A percentile compares a stretch with the other conserved stretches of the same genome.
Evolutionary conservation across 495 filamentous ascomycete species (phyloP).

Genomic region (Aspergillus hancockii): DNA sequence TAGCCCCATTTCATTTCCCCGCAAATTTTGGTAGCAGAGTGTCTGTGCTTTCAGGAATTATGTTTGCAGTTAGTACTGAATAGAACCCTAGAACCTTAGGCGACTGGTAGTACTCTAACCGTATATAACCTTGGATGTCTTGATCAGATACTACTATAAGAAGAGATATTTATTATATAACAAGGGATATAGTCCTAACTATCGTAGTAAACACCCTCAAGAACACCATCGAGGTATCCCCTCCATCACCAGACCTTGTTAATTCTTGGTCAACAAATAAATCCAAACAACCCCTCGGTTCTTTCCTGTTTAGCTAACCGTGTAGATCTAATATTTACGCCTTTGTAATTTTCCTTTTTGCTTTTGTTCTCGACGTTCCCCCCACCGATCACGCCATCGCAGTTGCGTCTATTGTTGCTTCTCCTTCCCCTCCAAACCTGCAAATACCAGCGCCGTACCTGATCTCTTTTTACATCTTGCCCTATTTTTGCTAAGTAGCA

Average conservation of each 20-base stretch:
- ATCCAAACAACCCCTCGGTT: conserved; percentile 5
- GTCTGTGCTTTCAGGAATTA: no score
- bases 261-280: background rate
- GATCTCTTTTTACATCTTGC: background rate
- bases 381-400: background rate
- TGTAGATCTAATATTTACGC: background rate
- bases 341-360: background rate
- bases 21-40: no score
- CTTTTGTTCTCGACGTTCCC: background rate
- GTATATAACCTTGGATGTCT: no score
- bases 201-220: background rate
- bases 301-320: background rate
- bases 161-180: no score
- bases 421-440: background rate
- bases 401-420: background rate
- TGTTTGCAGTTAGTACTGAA: no score
- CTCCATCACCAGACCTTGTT: background rate
- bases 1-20: no score
- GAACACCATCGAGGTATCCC: background rate
- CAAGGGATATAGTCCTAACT: background rate
- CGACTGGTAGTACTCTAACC: no score
- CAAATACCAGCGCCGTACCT: background rate
- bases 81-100: no score
- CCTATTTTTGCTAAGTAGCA: background rate
- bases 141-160: no score